Evolutionary conservation across 169 alveolate species (phyloP).

Genomic region (Theileria sp.): DNA sequence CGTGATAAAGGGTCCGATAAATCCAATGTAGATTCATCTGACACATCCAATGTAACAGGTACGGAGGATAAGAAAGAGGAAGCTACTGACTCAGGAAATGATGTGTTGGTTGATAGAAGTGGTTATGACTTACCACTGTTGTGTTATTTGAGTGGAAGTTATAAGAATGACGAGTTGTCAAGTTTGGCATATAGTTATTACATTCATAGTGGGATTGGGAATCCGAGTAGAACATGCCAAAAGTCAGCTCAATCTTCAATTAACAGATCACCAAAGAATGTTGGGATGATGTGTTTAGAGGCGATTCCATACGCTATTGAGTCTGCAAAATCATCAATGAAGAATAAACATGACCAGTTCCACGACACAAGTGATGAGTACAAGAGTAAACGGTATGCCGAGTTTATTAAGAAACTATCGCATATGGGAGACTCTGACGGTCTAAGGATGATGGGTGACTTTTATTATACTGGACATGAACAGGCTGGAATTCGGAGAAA

Average conservation of each 20-base stretch:
- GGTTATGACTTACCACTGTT: slow-evolving; percentile 60
- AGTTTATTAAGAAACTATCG: slow-evolving; percentile 72
- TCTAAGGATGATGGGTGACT: slow-evolving; percentile 81
- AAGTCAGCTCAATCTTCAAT: slow-evolving; percentile 62
- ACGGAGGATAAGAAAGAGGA: slow-evolving; percentile 7
- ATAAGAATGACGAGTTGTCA: slow-evolving; percentile 54
- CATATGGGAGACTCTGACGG: slow-evolving; percentile 77
- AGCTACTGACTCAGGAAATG: background rate
- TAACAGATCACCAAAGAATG: slow-evolving; percentile 45
- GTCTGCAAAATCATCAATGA: slow-evolving; percentile 62
- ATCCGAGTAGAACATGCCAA: slow-evolving; percentile 57
- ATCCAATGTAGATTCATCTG: background rate
- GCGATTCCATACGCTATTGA: slow-evolving; percentile 64
- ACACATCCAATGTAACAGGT: background rate
- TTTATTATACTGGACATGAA: slow-evolving; percentile 81
- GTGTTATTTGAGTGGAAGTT: slow-evolving; percentile 59
- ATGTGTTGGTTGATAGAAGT: slow-evolving; percentile 15
- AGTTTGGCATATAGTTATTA: slow-evolving; percentile 71
- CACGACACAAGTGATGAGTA: slow-evolving; percentile 57
- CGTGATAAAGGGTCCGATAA: too few species aligned
- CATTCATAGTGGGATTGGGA: slow-evolving; percentile 68
- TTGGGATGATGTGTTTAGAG: slow-evolving; percentile 49
- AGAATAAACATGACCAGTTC: background rate
- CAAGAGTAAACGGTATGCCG: slow-evolving; percentile 69
- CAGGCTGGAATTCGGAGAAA: slow-evolving; percentile 65